Evolutionary conservation across 2,329 filamentous ascomycete species (phyloP).

Genomic region (Moelleriella libera): DNA sequence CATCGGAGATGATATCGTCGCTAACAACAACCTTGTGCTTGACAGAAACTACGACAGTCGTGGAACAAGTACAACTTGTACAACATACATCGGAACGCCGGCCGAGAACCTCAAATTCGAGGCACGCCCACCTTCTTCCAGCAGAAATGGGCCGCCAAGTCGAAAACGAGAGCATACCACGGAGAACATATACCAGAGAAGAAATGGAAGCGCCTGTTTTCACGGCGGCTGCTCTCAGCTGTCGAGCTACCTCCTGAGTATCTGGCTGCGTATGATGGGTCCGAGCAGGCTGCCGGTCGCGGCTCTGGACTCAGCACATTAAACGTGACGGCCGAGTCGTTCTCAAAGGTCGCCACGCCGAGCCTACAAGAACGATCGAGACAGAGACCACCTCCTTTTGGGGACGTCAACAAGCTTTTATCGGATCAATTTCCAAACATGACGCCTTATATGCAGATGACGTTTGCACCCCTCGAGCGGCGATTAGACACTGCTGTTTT

Average conservation of each 20-base stretch:
- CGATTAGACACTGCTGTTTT: conserved; percentile 91
- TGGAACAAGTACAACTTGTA: conserved; percentile 98
- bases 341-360: conserved; percentile 14
- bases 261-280: conserved; percentile 69
- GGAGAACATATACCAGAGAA: conserved; percentile 88
- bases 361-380: conserved; percentile 8
- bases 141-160: conserved; percentile 94
- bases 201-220: conserved; percentile 91
- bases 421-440: conserved; percentile 22
- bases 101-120: conserved; percentile 15
- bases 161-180: conserved; percentile 73
- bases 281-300: conserved; percentile 68
- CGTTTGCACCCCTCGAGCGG: conserved; percentile 80
- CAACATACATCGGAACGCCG: conserved; percentile 47
- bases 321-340: conserved; percentile 17
- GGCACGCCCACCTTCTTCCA: conserved; percentile 69
- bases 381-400: conserved; percentile 9
- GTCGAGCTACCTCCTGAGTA: conserved; percentile 73
- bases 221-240: conserved; percentile 63
- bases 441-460: conserved; percentile 94
- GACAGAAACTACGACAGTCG: conserved; percentile 80
- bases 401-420: conserved; percentile 18
- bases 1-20: not conserved
- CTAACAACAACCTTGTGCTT: conserved; percentile 1
- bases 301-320: conserved; percentile 50